These are phyloP conservation scores for Ceratocystis smalleyi DNA, from an alignment of 2,329 filamentous ascomycete genomes.

Conservation along the genomic window DNA sequence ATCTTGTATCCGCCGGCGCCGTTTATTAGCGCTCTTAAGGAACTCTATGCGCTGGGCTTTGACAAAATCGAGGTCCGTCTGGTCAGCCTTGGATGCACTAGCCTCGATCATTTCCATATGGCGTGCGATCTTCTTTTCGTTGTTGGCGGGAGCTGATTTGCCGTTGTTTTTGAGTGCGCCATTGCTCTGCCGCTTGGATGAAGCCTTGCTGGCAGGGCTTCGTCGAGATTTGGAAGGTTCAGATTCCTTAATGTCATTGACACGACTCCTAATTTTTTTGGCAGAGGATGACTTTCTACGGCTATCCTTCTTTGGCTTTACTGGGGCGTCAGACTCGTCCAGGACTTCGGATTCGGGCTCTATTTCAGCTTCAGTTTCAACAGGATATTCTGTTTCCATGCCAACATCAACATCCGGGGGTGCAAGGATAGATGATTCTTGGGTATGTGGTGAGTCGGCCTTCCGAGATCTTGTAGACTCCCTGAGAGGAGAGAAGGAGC, in stretches of 20 bases:
- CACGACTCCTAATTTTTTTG: constrained; percentile 31
- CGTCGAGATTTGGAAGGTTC: constrained; percentile 37
- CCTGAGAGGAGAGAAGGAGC: constrained; percentile 7
- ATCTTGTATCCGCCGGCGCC: constrained; percentile 48
- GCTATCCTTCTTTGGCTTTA: constrained; percentile 17
- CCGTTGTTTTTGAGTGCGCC: constrained; percentile 41
- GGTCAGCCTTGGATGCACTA: constrained; percentile 25
- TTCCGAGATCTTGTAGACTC: neutral
- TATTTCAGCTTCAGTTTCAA: constrained; percentile 16
- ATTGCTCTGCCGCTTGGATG: constrained; percentile 45
- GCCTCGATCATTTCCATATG: constrained; percentile 30
- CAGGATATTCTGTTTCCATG: constrained; percentile 11
- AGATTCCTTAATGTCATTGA: constrained; percentile 35
- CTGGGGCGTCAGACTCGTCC: constrained; percentile 17
- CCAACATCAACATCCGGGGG: constrained; percentile 11
- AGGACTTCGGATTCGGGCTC: constrained; percentile 13
- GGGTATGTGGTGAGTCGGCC: neutral
- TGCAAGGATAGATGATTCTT: constrained; percentile 11
- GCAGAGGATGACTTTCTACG: constrained; percentile 9
- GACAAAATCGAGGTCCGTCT: constrained; percentile 26
- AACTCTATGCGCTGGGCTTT: constrained; percentile 33
- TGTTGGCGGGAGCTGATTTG: constrained; percentile 43
- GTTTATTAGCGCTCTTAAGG: constrained; percentile 47
- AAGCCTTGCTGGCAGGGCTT: constrained; percentile 35
- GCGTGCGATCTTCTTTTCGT: constrained; percentile 28